Evolutionary conservation across 768 basidiomycete species (phyloP), one percentile per base, ranked within the genome.

Genomic region (Steccherinum ochraceum): DNA sequence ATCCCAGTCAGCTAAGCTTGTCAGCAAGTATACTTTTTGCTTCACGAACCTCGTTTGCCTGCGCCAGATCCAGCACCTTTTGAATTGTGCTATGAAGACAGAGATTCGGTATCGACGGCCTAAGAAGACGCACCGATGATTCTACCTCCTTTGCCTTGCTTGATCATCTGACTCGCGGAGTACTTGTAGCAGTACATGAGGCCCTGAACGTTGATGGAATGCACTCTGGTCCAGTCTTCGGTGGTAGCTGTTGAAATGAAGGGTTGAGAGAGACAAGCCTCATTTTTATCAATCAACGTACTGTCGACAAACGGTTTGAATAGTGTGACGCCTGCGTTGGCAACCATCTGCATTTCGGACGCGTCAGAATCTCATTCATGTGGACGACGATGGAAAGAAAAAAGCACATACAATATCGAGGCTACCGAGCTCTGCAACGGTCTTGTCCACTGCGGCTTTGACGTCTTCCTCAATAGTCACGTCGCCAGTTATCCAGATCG

Each of bases 331-430:
- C 60, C 63, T 5, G 63, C 63, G 45, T 64, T 64, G 5, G 63
- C 63, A 5, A 64, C 53, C 60, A 64, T 64, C 63, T 64, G 43
- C 5, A 13, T 2, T 5, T 21, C 19, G 7, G 21, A 27, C n/a
- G 4, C 43, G n/a, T 5, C 4, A 45, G 12, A 26, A 20, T n/a
- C 3, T n/a, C 4, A 30, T 30, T 2, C 5, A 23, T 46, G 20
- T 16, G 23, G 24, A 44, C 24, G 18, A 44, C 16, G 42, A 40
- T 18, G 20, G 19, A 18, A 16, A 19, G 2, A 12, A 5, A n/a
- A 11, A 10, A 19, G 4, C 3, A 61, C 77, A 52, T 45, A 79
- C 78, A 18, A 77, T 75, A 52, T 79, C 74, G 18, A 81, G 53
- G 3, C 71, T 59, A 2, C 77, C 78, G 7, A 78, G 62, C 10